A percentile compares a stretch with the other conserved stretches of the same genome.
phyloP scores from a whole-genome alignment of 257 asterid species.

The Verbena officinalis region DNA sequence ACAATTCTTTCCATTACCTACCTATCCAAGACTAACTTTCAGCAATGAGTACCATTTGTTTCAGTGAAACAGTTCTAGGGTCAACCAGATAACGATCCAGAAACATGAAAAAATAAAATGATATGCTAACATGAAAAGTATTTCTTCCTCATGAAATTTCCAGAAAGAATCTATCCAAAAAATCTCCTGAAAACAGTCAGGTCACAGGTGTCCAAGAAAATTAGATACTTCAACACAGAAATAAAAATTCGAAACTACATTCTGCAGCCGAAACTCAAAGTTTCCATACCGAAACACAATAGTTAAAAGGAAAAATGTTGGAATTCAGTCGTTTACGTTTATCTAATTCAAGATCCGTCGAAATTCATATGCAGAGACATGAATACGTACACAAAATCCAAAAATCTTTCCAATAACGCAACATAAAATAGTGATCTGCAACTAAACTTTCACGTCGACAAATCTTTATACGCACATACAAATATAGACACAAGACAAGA shows the following conservation, averaged over 20 bases:
- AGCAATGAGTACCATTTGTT: no score
- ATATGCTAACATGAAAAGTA: neutral
- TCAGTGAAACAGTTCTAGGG: no score
- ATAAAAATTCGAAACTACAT: constrained; percentile 6
- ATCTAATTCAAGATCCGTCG: constrained; percentile 27
- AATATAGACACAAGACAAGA: no score
- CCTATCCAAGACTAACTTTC: no score
- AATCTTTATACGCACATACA: neutral
- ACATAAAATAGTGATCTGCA: constrained; percentile 16
- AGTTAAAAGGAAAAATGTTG: no score
- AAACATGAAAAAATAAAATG: neutral
- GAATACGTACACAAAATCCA: constrained; percentile 11
- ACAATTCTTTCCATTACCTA: no score
- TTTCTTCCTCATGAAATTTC: neutral
- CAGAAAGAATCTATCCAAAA: neutral
- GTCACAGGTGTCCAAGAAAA: no score
- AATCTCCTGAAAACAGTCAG: neutral
- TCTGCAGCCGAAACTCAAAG: constrained; percentile 4
- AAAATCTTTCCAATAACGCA: constrained; percentile 3
- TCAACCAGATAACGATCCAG: no score
- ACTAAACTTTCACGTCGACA: constrained; percentile 26
- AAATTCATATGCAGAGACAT: constrained; percentile 13
- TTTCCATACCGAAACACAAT: neutral
- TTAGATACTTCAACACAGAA: neutral
- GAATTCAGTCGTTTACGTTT: neutral